Evolutionary conservation across 352 stramenopile genomes (phyloP).

Genomic region (Phytopythium mirpurense): DNA sequence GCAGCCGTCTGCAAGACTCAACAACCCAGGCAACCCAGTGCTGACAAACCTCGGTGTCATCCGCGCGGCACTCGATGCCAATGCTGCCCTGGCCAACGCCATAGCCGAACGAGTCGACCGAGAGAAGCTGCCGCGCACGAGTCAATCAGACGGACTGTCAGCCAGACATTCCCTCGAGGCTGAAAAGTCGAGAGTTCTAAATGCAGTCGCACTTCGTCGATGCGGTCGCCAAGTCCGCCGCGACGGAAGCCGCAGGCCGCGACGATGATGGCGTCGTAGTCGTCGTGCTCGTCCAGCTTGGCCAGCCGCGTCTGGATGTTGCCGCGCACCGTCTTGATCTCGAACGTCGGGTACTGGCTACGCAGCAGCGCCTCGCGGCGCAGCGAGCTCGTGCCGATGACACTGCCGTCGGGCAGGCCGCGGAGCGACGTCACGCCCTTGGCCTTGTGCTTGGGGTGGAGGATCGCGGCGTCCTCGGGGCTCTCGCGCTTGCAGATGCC

Average conservation of each 20-base stretch:
- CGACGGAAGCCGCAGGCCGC: constrained; percentile 79
- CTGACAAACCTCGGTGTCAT: constrained; percentile 45
- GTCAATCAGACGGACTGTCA: not conserved
- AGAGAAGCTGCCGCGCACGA: constrained; percentile 29
- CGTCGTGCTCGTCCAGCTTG: constrained; percentile 79
- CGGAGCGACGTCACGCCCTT: constrained; percentile 50
- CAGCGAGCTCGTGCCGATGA: constrained; percentile 83
- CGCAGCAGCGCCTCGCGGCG: constrained; percentile 73
- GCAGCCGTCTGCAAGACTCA: too few species aligned
- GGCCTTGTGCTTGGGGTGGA: constrained; percentile 81
- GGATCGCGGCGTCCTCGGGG: constrained; percentile 74
- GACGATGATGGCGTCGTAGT: constrained; percentile 87
- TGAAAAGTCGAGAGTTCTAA: not conserved
- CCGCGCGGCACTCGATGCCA: constrained; percentile 72
- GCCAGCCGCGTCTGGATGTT: constrained; percentile 86
- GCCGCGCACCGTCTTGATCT: constrained; percentile 81
- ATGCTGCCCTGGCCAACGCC: constrained; percentile 85
- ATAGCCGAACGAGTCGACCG: constrained; percentile 69
- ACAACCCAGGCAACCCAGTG: too few species aligned
- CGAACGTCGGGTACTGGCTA: constrained; percentile 60
- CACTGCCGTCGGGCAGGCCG: constrained; percentile 54
- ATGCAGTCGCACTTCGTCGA: constrained; percentile 44
- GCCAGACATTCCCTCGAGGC: too few species aligned
- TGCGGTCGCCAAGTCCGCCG: constrained; percentile 58
- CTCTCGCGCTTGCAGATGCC: constrained; percentile 82